These are phyloP conservation scores for Fusarium burgessii DNA, from an alignment of 2,329 filamentous ascomycete species.

Conservation along the genomic window DNA sequence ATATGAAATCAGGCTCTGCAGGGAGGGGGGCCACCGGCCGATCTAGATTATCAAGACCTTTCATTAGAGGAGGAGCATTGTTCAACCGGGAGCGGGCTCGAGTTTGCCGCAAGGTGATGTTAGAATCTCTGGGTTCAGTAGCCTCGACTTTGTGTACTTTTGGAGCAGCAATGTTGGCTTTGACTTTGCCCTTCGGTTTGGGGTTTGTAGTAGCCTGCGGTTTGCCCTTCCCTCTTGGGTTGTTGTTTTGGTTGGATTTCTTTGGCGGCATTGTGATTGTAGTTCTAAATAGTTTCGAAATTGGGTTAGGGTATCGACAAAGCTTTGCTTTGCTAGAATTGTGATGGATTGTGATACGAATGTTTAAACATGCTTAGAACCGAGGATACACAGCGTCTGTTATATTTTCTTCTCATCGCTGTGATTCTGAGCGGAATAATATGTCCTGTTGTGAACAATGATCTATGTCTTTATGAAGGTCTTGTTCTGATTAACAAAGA, in stretches of 20 bases:
- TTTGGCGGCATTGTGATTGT: conserved; percentile 15
- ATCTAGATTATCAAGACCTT: conserved; percentile 33
- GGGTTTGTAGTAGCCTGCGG: background rate
- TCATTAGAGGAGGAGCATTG: conserved; percentile 41
- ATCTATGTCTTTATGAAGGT: background rate
- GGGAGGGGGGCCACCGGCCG: conserved; percentile 7
- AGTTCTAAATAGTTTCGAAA: conserved; percentile 6
- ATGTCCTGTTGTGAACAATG: conserved; percentile 3
- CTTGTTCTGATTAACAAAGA: conserved; percentile 9
- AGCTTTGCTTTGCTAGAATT: background rate
- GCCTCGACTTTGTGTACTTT: no score
- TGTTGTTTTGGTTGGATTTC: background rate
- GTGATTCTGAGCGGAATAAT: background rate
- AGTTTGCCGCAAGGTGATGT: conserved; percentile 24
- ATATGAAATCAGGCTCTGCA: conserved; percentile 29
- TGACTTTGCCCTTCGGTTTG: background rate
- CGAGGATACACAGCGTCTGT: background rate
- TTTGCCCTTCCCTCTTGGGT: background rate
- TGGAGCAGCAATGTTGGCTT: background rate
- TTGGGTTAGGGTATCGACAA: background rate
- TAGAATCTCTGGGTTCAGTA: background rate
- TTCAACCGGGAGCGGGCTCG: conserved; percentile 39
- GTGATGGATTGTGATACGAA: background rate
- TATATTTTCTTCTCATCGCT: conserved; percentile 6
- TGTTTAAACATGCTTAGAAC: background rate